Evolutionary conservation across 768 basidiomycete species (phyloP), one percentile per base, ranked within the genome.

Genomic region (Pholiota conissans): DNA sequence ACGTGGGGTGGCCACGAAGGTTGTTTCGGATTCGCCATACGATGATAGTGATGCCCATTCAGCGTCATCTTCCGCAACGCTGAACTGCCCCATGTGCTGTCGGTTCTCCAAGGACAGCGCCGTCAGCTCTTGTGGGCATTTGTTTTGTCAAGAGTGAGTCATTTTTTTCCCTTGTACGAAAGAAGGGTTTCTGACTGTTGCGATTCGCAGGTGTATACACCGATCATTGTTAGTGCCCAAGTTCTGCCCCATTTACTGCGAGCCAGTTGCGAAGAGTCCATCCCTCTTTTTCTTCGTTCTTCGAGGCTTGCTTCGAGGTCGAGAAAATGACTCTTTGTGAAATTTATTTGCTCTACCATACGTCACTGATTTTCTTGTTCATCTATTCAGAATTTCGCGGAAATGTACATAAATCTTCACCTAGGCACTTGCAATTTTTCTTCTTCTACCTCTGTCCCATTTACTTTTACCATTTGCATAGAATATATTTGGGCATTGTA

Each of bases 1-100:
- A 80, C 58, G 70, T 68, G 22, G 78, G 79, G 8, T 80, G 79
- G 79, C 79, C 79, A 26, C 72, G 7, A 72, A 71, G 53, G 62
- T 57, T 67, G 27, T 55, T 55, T 26, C 27, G 37, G 48, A 56
- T 22, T 32, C 20, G 27, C n/a, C n/a, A n/a, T 34, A 52, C 52
- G 59, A 20, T 3, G 28, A 37, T 8, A 40, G 32, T 3, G 52
- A 46, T 10, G 49, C 34, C 24, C 37, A 29, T 29, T 34, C 52
- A 9, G 29, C n/a, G 16, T 51, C 56, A 59, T 46, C 66, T 56
- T 63, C 66, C 56, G 64, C 66, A 22, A 40, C 62, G 1, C 45
- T 73, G 22, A 66, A 69, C 5, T 75, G 74, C 47, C 69, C 73
- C 1, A 59, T 72, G 20, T 75, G 73, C 56, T 63, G 65, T 14